Percentiles rank a stretch among this genome's conserved stretches.
Conservation (phyloP, 192 early-diverging fungal genomes). For the Entrophospora sp. region DNA sequence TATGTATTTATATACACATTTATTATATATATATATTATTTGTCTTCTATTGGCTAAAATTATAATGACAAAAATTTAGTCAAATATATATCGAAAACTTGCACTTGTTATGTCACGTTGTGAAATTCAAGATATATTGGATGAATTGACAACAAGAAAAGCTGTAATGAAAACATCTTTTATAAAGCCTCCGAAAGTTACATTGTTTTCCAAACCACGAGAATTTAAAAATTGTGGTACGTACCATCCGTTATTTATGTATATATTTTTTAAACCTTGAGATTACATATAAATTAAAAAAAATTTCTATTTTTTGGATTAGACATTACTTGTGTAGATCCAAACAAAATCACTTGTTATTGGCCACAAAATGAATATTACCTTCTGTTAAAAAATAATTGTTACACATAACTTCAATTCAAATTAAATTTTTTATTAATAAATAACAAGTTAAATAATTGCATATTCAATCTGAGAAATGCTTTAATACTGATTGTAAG, state of each 20-base stretch:
- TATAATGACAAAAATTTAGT: too few species aligned
- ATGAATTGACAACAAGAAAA: constrained; percentile 13
- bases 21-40: not conserved
- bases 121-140: constrained; percentile 22
- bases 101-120: constrained; percentile 21
- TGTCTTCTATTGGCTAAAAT: not conserved
- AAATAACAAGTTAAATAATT: too few species aligned
- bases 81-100: constrained; percentile 22
- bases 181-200: constrained; percentile 17
- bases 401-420: too few species aligned
- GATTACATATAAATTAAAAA: not conserved
- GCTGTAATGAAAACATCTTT: not conserved
- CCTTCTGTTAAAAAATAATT: too few species aligned
- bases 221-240: constrained; percentile 19
- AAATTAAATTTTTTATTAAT: too few species aligned
- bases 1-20: not conserved
- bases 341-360: constrained; percentile 15
- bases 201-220: constrained; percentile 18
- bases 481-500: too few species aligned
- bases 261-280: not conserved
- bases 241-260: not conserved
- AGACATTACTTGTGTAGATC: constrained; percentile 7
- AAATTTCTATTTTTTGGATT: not conserved
- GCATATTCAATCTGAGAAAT: too few species aligned
- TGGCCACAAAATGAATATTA: constrained; percentile 9